Conservation (phyloP, 1,284 basidiomycete species). For the Blastosporella zonata region DNA sequence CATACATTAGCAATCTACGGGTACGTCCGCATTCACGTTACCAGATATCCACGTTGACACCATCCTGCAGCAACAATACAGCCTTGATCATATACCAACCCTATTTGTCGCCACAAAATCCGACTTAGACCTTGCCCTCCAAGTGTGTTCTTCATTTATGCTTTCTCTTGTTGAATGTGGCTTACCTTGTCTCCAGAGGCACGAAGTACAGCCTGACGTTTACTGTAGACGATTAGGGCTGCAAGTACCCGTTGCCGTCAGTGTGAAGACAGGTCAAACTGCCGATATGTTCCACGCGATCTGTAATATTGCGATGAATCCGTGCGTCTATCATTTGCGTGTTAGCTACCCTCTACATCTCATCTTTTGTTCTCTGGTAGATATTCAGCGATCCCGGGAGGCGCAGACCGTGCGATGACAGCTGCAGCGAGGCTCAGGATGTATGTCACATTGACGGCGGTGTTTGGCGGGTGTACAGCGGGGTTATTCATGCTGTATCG, state of each 20-base stretch:
- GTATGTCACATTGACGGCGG: conserved; percentile 66
- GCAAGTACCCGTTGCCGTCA: conserved; percentile 88
- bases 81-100: conserved; percentile 88
- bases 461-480: conserved; percentile 69
- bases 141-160: conserved; percentile 46
- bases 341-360: not conserved
- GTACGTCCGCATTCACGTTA: conserved; percentile 43
- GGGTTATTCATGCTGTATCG: conserved; percentile 67
- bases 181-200: conserved; percentile 55
- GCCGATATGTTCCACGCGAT: conserved; percentile 91
- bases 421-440: conserved; percentile 62
- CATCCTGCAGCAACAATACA: conserved; percentile 85
- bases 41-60: conserved; percentile 2
- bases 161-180: conserved; percentile 6
- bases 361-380: conserved; percentile 30
- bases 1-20: conserved; percentile 94
- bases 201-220: conserved; percentile 97
- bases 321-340: conserved; percentile 48
- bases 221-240: conserved; percentile 86
- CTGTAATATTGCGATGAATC: conserved; percentile 81
- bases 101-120: conserved; percentile 99
- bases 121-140: conserved; percentile 93
- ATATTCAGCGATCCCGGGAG: conserved; percentile 72
- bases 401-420: conserved; percentile 70
- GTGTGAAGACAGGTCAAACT: conserved; percentile 79